Conservation (phyloP, 23 red algal genomes). For the Pyropia haitanensis region DNA sequence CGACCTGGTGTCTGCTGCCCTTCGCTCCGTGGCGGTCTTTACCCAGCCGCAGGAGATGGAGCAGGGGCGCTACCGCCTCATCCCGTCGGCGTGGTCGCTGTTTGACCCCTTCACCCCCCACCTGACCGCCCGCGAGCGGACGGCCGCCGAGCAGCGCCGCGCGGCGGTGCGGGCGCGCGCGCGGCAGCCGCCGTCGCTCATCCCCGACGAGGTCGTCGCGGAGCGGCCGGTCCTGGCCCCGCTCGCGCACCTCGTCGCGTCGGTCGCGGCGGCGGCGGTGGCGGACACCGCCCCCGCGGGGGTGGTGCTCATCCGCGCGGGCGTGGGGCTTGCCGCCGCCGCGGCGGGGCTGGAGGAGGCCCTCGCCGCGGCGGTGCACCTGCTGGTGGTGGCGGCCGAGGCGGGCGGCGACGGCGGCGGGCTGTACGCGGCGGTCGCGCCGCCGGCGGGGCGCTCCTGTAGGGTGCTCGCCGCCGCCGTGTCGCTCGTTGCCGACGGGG, state of each 20-base stretch:
- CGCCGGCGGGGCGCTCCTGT: no score
- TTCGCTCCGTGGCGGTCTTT: slow-evolving; percentile 23
- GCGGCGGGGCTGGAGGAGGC: no score
- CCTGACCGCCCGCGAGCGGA: slow-evolving; percentile 20
- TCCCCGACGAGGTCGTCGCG: slow-evolving; percentile 9
- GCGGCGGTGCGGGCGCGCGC: slow-evolving; percentile 4
- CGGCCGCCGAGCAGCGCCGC: slow-evolving; percentile 30
- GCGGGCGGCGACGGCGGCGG: no score
- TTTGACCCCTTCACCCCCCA: slow-evolving; percentile 78
- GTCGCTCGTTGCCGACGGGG: no score
- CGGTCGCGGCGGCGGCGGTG: background rate
- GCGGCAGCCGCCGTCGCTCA: slow-evolving; percentile 1
- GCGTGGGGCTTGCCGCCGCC: no score
- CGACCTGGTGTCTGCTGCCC: no score
- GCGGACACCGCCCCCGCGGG: background rate
- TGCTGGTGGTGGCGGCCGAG: no score
- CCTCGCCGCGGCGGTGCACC: no score
- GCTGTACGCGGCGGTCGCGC: no score
- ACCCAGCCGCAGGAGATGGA: slow-evolving; percentile 47
- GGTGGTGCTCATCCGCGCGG: no score
- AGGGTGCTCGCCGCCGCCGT: no score
- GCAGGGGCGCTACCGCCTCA: slow-evolving; percentile 54
- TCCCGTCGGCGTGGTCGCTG: slow-evolving; percentile 29
- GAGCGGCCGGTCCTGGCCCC: slow-evolving; percentile 1
- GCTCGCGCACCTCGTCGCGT: background rate